Percentiles rank a stretch among this genome's conserved stretches.
These are phyloP conservation scores for Marvania coccoides DNA, from an alignment of 139 green algal species.

Conservation along the genomic window DNA sequence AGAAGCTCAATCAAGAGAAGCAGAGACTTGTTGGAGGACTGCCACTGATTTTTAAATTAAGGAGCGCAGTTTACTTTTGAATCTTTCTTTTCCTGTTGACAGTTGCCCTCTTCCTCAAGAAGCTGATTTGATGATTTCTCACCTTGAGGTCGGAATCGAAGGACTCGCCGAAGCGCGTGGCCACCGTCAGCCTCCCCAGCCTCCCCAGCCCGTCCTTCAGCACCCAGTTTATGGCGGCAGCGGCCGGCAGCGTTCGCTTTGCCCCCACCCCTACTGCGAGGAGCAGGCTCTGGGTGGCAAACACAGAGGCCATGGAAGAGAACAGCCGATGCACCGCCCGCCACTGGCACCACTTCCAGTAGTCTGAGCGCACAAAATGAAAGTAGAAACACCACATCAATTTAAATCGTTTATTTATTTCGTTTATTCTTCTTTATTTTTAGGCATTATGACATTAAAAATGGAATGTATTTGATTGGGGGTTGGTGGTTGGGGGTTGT, in stretches of 20 bases:
- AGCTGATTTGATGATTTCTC: background rate
- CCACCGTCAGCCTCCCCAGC: conserved; percentile 62
- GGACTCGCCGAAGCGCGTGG: conserved; percentile 66
- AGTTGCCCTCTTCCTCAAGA: too few relatives aligned
- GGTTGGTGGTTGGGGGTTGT: background rate
- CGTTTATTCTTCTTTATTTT: too few relatives aligned
- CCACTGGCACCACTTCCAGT: conserved; percentile 85
- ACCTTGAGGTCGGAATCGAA: conserved; percentile 88
- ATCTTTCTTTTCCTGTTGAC: too few relatives aligned
- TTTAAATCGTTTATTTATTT: too few relatives aligned
- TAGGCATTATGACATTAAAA: background rate
- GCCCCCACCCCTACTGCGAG: conserved; percentile 83
- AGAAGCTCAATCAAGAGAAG: too few relatives aligned
- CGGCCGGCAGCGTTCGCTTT: conserved; percentile 61
- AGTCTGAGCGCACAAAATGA: conserved; percentile 44
- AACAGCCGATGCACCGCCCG: conserved; percentile 69
- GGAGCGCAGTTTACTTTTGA: too few relatives aligned
- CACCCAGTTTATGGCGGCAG: conserved; percentile 73
- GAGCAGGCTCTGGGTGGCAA: conserved; percentile 78
- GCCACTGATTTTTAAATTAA: too few relatives aligned
- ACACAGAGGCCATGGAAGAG: conserved; percentile 65
- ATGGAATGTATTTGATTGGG: background rate
- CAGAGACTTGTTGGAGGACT: too few relatives aligned
- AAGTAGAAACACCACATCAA: background rate
- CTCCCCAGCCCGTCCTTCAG: conserved; percentile 73